phyloP scores from a whole-genome alignment of 2,329 filamentous ascomycete genomes.

The Colletotrichum cereale region DNA sequence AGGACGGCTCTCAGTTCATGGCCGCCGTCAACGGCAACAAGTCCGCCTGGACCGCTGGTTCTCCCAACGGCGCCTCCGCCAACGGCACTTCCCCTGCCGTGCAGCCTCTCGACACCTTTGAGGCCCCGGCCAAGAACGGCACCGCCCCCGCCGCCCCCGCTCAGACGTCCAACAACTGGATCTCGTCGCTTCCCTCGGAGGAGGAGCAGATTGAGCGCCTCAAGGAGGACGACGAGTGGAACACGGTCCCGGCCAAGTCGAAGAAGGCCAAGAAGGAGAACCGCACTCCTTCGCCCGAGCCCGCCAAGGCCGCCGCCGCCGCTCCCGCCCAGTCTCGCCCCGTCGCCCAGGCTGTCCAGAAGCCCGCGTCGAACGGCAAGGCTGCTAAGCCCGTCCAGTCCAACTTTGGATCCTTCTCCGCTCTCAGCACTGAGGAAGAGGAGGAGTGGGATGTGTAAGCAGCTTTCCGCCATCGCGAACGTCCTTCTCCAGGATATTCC shows the following conservation, averaged over 20 bases:
- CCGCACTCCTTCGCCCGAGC: slow-evolving; percentile 56
- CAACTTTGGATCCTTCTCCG: slow-evolving; percentile 62
- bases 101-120: slow-evolving; percentile 71
- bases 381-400: slow-evolving; percentile 47
- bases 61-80: slow-evolving; percentile 50
- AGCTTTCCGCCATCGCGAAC: background rate
- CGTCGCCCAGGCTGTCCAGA: slow-evolving; percentile 49
- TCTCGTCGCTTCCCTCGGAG: slow-evolving; percentile 67
- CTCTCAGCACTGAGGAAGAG: slow-evolving; percentile 59
- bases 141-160: slow-evolving; percentile 49
- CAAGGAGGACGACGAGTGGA: slow-evolving; percentile 69
- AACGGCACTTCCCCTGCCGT: slow-evolving; percentile 49
- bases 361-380: slow-evolving; percentile 46
- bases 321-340: slow-evolving; percentile 44
- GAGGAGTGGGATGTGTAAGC: slow-evolving; percentile 66
- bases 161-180: slow-evolving; percentile 58
- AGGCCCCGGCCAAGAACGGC: slow-evolving; percentile 52
- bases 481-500: slow-evolving; percentile 33
- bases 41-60: slow-evolving; percentile 58
- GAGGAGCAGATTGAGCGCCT: slow-evolving; percentile 73
- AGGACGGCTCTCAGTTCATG: slow-evolving; percentile 78
- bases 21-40: slow-evolving; percentile 57
- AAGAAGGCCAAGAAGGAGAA: slow-evolving; percentile 56
- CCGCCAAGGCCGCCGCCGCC: slow-evolving; percentile 46
- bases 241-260: slow-evolving; percentile 64